phyloP scores from a whole-genome alignment of 768 basidiomycete genomes.

The Amanita polypyramis region DNA sequence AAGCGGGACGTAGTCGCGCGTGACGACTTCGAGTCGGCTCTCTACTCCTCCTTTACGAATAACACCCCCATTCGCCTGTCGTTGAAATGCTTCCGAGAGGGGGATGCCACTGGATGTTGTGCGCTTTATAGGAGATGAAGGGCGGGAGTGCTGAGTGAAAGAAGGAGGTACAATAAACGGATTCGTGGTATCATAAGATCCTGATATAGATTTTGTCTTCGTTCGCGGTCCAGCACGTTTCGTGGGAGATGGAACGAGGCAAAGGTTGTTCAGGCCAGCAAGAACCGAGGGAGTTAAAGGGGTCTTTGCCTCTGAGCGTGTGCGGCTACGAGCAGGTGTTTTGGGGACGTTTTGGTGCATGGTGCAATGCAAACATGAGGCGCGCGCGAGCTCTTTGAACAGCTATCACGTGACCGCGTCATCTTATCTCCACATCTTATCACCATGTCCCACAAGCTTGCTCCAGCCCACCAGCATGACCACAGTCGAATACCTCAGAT shows the following conservation, averaged over 20 bases:
- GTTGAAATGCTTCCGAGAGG: slow-evolving; percentile 42
- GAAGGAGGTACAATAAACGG: slow-evolving; percentile 42
- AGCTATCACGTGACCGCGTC: slow-evolving; percentile 5
- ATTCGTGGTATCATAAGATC: slow-evolving; percentile 42
- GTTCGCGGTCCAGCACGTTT: slow-evolving; percentile 16
- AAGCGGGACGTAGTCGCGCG: slow-evolving; percentile 66
- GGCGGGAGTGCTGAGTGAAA: slow-evolving; percentile 26
- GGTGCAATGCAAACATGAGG: background rate
- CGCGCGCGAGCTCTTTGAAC: background rate
- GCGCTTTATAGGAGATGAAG: slow-evolving; percentile 58
- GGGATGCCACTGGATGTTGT: slow-evolving; percentile 35
- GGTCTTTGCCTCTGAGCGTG: slow-evolving; percentile 40
- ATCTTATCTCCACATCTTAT: background rate
- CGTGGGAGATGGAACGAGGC: slow-evolving; percentile 24
- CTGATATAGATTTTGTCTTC: slow-evolving; percentile 21
- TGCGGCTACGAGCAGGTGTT: slow-evolving; percentile 36
- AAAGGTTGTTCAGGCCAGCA: slow-evolving; percentile 29
- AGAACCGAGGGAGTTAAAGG: slow-evolving; percentile 39
- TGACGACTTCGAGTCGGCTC: slow-evolving; percentile 67
- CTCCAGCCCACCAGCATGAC: background rate
- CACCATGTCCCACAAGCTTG: too few relatives aligned
- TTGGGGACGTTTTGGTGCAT: slow-evolving; percentile 21
- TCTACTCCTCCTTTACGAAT: slow-evolving; percentile 73
- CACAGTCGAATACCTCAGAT: slow-evolving; percentile 64
- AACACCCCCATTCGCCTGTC: slow-evolving; percentile 57